A percentile compares a stretch with the other conserved stretches of the same genome.
Conservation (phyloP, 1,139 yeast species). For the Kodamaea sp. region DNA sequence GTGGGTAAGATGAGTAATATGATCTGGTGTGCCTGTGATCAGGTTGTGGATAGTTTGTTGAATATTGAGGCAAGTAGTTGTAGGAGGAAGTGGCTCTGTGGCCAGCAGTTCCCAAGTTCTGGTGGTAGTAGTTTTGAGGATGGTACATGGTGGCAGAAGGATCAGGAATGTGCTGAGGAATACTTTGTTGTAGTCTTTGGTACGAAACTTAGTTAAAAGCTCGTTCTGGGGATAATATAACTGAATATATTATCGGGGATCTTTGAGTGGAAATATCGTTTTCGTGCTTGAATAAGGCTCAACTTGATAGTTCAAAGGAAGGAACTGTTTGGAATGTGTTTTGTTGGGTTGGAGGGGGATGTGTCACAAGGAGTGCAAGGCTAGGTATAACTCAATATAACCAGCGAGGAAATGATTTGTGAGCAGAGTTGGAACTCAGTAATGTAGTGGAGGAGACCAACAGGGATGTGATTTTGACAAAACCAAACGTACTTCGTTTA, state of each 20-base stretch:
- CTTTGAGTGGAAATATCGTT: no score
- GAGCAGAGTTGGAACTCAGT: no score
- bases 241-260: not conserved
- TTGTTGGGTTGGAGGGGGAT: no score
- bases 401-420: constrained; percentile 7
- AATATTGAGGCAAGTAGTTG: constrained; percentile 25
- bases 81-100: constrained; percentile 37
- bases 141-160: constrained; percentile 31
- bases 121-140: constrained; percentile 23
- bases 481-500: no score
- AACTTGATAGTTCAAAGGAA: no score
- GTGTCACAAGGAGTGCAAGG: no score
- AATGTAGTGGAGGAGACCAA: not conserved
- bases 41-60: constrained; percentile 8
- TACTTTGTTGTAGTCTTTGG: constrained; percentile 1
- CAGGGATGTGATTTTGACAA: not conserved
- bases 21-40: constrained; percentile 14
- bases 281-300: no score
- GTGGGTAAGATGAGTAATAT: constrained; percentile 11
- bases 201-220: constrained; percentile 14
- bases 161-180: constrained; percentile 33
- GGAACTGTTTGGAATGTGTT: no score
- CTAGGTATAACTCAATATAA: constrained; percentile 15
- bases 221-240: constrained; percentile 5
- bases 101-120: constrained; percentile 40